These are phyloP conservation scores for Syzygium aromaticum DNA, from an alignment of 345 rosid species.

Conservation along the genomic window DNA sequence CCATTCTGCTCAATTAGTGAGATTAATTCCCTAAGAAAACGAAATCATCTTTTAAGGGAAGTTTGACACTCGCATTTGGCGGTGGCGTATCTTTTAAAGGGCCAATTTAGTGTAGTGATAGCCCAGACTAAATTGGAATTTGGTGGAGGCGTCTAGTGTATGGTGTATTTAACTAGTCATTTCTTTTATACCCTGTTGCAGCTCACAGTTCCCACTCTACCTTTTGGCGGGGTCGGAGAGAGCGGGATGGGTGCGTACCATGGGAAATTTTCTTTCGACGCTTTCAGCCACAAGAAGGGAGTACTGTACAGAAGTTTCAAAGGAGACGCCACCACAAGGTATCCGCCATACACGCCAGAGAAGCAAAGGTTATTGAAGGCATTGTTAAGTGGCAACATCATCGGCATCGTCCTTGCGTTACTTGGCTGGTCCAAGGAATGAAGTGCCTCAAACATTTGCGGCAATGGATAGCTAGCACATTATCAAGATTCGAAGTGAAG, in stretches of 20 bases:
- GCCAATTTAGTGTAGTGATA: no score
- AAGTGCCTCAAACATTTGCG: background rate
- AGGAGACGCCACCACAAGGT: constrained; percentile 54
- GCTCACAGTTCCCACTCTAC: constrained; percentile 46
- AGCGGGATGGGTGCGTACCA: constrained; percentile 89
- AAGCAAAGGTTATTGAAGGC: constrained; percentile 50
- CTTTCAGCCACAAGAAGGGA: constrained; percentile 87
- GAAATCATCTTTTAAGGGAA: background rate
- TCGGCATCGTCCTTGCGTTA: constrained; percentile 41
- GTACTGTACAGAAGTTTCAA: constrained; percentile 54
- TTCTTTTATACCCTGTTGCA: constrained; percentile 13
- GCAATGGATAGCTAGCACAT: background rate
- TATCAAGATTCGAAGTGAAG: background rate
- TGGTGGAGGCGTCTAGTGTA: no score
- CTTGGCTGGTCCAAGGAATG: constrained; percentile 35
- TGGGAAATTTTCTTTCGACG: constrained; percentile 76
- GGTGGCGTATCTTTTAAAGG: no score
- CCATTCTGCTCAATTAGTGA: background rate
- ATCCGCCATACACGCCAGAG: constrained; percentile 63
- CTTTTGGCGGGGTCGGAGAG: constrained; percentile 94
- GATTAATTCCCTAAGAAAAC: background rate
- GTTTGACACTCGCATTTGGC: background rate
- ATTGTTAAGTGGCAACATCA: constrained; percentile 32
- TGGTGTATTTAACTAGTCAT: background rate
- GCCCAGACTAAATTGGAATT: no score